phyloP scores from a whole-genome alignment of 2,329 filamentous ascomycete species.

The Simplicillium aogashimaense region DNA sequence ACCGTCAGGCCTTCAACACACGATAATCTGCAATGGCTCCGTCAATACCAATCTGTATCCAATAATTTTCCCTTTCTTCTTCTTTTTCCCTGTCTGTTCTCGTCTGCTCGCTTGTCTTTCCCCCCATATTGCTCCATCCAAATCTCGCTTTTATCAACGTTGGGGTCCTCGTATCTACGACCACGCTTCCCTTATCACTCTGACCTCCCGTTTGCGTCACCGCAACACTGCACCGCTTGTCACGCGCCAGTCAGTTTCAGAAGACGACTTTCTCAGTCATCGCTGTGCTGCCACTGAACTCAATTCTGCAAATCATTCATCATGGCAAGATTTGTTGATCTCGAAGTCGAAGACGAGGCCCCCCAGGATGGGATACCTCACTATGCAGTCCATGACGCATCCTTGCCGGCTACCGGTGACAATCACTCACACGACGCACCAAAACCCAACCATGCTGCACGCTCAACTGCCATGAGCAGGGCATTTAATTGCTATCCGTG shows the following conservation, averaged over 20 bases:
- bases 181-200: no score
- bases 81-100: not conserved
- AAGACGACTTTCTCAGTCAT: not conserved
- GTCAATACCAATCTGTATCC: not conserved
- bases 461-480: slow-evolving; percentile 12
- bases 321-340: slow-evolving; percentile 14
- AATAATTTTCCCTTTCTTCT: not conserved
- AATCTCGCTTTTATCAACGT: no score
- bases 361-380: slow-evolving; percentile 2
- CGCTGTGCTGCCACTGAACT: not conserved
- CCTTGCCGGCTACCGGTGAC: not conserved
- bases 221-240: not conserved
- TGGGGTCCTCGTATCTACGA: no score
- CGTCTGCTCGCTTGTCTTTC: not conserved
- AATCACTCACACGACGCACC: slow-evolving; percentile 2
- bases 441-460: slow-evolving; percentile 5
- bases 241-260: slow-evolving; percentile 1
- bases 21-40: not conserved
- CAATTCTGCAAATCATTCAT: not conserved
- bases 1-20: not conserved
- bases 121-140: not conserved
- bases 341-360: slow-evolving; percentile 12
- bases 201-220: no score
- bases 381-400: not conserved
- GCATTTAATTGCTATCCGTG: slow-evolving; percentile 28